phyloP scores from a whole-genome alignment of 1,284 basidiomycete species.

The Cyathus pygmaeus region DNA sequence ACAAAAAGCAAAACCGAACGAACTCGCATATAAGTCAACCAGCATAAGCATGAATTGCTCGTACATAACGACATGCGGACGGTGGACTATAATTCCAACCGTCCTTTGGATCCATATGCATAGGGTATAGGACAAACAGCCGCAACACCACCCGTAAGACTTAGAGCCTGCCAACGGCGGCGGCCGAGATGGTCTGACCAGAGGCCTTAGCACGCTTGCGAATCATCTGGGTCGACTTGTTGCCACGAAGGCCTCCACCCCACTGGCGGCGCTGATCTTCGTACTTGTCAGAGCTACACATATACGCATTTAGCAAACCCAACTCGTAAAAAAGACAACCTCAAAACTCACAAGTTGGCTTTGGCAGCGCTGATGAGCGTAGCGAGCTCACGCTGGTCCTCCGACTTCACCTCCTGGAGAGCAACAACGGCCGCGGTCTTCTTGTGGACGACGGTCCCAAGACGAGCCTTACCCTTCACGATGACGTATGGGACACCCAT shows the following conservation, averaged over 20 bases:
- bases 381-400: constrained; percentile 93
- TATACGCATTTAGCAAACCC: constrained; percentile 8
- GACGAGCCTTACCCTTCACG: constrained; percentile 97
- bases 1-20: too few relatives aligned
- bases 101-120: background rate
- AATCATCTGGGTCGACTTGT: constrained; percentile 93
- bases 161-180: constrained; percentile 72
- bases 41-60: too few relatives aligned
- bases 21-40: too few relatives aligned
- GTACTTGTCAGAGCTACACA: constrained; percentile 89
- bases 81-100: too few relatives aligned
- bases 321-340: background rate
- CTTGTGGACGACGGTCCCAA: constrained; percentile 97
- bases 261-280: constrained; percentile 92
- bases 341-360: constrained; percentile 87
- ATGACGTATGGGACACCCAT: constrained; percentile 99
- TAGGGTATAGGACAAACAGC: too few relatives aligned
- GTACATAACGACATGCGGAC: too few relatives aligned
- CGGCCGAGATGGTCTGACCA: constrained; percentile 69
- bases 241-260: constrained; percentile 96
- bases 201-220: constrained; percentile 94
- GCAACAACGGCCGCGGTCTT: constrained; percentile 95
- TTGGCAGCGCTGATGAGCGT: constrained; percentile 94
- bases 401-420: constrained; percentile 93
- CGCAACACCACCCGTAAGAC: background rate